Base-by-base conservation (phyloP, 352 stramenopile genomes). In the Pythium phragmiticola region DNA sequence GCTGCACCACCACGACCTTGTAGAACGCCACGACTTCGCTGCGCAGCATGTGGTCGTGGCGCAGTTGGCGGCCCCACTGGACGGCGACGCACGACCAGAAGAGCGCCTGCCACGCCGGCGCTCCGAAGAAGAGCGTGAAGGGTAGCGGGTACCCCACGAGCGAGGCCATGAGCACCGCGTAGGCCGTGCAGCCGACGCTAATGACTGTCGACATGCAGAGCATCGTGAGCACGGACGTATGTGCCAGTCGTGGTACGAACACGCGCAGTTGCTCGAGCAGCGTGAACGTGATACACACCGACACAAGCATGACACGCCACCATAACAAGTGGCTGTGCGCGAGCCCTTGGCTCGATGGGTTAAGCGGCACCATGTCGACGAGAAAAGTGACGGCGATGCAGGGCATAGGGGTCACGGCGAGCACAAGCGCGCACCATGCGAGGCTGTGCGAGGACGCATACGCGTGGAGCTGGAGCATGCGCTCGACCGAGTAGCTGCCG, bases 401-500 rank as follows among this genome's bases (percentile, higher is more conserved):
- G 13, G 57, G 63, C 13, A 70, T 7, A 2, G 51, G 48, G 4
- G 63, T 62, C 7, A 45, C 23, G 4, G 41, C 12, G 3, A 65
- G 7, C 13, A 62, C 33, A 9, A 57, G 2, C 3, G 53, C 21
- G 36, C 23, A 41, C 21, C 43, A 52, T 2, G 1, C 8, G 26
- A 36, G 5, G 2, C 19, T 39, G 16, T 16, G 23, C 1, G 9
- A 11, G 1, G 30, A 19, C 30, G 37, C 28, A 49, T 57, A 70
- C 34, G 37, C 16, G 3, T 65, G 3, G 8, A 70, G 21, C 3
- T 56, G 7, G 9, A 23, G 13, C 19, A 70, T 39, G 16, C 63
- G 63, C 56, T 70, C 63, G 21, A 65, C 34, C n/a, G 63, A 70
- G 43, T 70, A 70, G 8, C n/a, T n/a, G 23, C 63, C 63, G n/a